Base-by-base conservation (phyloP, 208 protist genomes). In the Tritrichomonas musculus region DNA sequence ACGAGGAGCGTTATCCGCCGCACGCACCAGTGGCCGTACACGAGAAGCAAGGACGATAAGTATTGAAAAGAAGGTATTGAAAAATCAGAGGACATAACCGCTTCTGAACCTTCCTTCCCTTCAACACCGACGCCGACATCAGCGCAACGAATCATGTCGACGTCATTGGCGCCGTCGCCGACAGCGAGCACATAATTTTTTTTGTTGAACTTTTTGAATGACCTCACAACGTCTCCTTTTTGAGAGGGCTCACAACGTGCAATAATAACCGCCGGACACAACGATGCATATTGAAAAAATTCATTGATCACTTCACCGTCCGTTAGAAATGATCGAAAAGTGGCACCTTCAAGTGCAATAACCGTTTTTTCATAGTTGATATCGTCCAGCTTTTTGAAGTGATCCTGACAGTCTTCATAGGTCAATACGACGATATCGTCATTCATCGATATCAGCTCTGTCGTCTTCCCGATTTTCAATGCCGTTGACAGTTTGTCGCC, bases 101-200 rank as follows among this genome's bases (percentile, higher is more conserved):
- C 82, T 30, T 57, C 82, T 4, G 49, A 49, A 11, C 82, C 82
- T 66, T 92, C 82, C 44, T 33, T 69, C 5, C 82, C 82, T 69
- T 69, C 82, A 92, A 92, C 55, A 60, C 98, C 98, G 64, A 99
- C 96, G 60, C 98, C 97, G n/a, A 98, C 97, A 94, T 99, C 96
- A 66, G 97, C 97, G 0, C 96, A 97, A 22, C 94, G 92, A 84
- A 98, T 98, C 98, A 99, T 99, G 17, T 95, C 95, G 2, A 99
- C 98, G 94, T 99, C 98, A 95, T 99, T 99, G 73, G 97, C 98
- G 66, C 98, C 98, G 95, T 99, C 98, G 39, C 98, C 98, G 93
- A 99, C 99, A 2, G 98, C 98, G 0, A 92, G 27, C 0, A 39
- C 41, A 11, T 41, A 22, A 30, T 47, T 50, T 4, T 4, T 50